Evolutionary conservation across 345 rosid genomes (phyloP).

Genomic region (Euphorbia pulcherrima): DNA sequence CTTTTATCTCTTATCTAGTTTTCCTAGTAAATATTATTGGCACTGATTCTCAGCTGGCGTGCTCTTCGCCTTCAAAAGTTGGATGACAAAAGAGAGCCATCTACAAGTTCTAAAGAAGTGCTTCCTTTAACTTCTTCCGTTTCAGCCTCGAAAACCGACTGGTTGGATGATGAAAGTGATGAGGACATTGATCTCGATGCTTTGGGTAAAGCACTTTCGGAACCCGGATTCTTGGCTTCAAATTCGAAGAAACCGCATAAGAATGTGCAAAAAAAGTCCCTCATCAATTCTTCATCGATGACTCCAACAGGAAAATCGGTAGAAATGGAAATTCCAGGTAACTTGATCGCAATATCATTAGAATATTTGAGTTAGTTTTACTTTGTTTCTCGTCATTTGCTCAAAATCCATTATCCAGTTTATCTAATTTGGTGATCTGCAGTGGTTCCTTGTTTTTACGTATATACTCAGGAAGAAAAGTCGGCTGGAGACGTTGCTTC

Average conservation of each 20-base stretch:
- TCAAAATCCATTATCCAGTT: not conserved
- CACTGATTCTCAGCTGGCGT: conserved; percentile 58
- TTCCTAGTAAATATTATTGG: not conserved
- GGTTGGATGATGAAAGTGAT: conserved; percentile 55
- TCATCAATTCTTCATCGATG: conserved; percentile 29
- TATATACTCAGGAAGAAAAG: conserved; percentile 51
- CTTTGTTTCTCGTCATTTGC: not conserved
- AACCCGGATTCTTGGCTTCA: conserved; percentile 52
- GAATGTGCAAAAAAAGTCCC: conserved; percentile 23
- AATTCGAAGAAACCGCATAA: conserved; percentile 35
- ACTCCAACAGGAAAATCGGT: conserved; percentile 19
- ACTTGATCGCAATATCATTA: not conserved
- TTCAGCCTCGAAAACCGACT: conserved; percentile 41
- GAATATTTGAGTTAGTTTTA: conserved; percentile 1
- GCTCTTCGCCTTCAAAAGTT: conserved; percentile 68
- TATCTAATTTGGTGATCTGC: conserved; percentile 28
- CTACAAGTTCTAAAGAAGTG: conserved; percentile 9
- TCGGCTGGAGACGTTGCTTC: conserved; percentile 39
- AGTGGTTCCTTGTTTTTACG: conserved; percentile 85
- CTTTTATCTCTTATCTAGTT: not conserved
- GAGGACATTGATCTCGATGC: conserved; percentile 64
- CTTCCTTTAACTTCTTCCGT: conserved; percentile 22
- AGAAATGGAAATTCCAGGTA: conserved; percentile 42
- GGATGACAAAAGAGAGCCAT: conserved; percentile 22
- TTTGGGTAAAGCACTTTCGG: conserved; percentile 56